phyloP scores from a whole-genome alignment of 805 yeast genomes.

The Myxozyma sirexii region DNA sequence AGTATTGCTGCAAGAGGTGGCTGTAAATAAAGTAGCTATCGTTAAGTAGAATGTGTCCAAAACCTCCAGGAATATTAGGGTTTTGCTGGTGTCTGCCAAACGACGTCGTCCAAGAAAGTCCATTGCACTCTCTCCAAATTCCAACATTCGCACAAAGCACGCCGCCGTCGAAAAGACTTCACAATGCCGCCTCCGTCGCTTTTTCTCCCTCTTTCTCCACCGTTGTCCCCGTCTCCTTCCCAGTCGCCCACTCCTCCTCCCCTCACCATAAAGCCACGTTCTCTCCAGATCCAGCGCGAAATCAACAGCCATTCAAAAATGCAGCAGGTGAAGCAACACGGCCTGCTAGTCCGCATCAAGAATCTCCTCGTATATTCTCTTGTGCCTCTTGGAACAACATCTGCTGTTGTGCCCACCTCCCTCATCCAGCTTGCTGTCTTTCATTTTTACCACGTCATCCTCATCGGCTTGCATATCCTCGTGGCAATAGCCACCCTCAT shows the following conservation, averaged over 20 bases:
- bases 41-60: no score
- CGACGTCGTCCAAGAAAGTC: no score
- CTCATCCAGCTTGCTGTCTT: slow-evolving; percentile 18
- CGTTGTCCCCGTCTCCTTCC: slow-evolving; percentile 10
- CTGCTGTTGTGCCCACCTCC: slow-evolving; percentile 15
- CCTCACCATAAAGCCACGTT: not conserved
- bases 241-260: not conserved
- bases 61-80: no score
- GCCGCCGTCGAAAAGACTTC: not conserved
- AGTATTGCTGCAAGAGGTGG: no score
- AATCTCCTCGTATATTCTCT: slow-evolving; percentile 13
- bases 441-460: slow-evolving; percentile 30
- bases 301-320: not conserved
- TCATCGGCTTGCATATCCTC: slow-evolving; percentile 29
- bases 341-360: slow-evolving; percentile 1
- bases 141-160: not conserved
- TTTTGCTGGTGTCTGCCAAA: no score
- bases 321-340: not conserved
- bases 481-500: slow-evolving; percentile 17
- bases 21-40: no score
- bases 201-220: slow-evolving; percentile 9
- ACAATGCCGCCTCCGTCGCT: slow-evolving; percentile 10
- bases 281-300: not conserved
- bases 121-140: no score
- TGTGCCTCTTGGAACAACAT: slow-evolving; percentile 20